phyloP scores from a whole-genome alignment of 768 basidiomycete genomes.

The Phanerochaete sordida region DNA sequence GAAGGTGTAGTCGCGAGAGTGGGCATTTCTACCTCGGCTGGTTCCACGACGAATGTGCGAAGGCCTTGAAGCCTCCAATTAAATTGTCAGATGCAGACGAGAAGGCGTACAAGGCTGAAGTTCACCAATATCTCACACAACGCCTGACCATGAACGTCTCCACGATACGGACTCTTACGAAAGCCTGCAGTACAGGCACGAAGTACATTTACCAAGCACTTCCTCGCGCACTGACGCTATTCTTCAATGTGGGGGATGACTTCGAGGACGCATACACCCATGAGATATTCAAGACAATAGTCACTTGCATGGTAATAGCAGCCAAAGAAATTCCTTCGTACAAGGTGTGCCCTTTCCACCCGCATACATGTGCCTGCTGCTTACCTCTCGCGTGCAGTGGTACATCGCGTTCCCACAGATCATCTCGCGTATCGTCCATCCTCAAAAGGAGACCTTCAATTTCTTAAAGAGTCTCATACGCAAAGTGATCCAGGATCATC shows the following conservation, averaged over 20 bases:
- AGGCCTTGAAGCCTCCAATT: too few relatives aligned
- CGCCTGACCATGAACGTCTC: constrained; percentile 49
- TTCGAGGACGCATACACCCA: constrained; percentile 2
- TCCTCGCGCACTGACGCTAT: constrained; percentile 89
- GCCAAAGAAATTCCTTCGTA: constrained; percentile 53
- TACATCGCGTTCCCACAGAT: constrained; percentile 95
- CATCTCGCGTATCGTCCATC: constrained; percentile 87
- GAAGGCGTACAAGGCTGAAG: too few relatives aligned
- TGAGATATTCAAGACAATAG: neutral
- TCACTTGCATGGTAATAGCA: constrained; percentile 19
- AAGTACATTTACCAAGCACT: constrained; percentile 97
- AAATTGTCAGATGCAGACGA: too few relatives aligned
- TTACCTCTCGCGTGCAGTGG: constrained; percentile 55
- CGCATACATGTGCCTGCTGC: neutral
- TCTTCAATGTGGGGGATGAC: constrained; percentile 87
- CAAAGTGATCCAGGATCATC: constrained; percentile 75
- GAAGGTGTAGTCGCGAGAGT: constrained; percentile 69
- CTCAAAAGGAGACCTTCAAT: constrained; percentile 54
- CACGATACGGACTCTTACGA: constrained; percentile 64
- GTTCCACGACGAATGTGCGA: constrained; percentile 81
- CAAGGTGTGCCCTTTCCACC: constrained; percentile 51
- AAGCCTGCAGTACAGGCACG: constrained; percentile 75
- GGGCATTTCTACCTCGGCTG: constrained; percentile 83
- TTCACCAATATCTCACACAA: too few relatives aligned
- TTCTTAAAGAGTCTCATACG: constrained; percentile 65